Evolutionary conservation across 31 red algal genomes (phyloP).

Genomic region (Bonnemaisonia californica): DNA sequence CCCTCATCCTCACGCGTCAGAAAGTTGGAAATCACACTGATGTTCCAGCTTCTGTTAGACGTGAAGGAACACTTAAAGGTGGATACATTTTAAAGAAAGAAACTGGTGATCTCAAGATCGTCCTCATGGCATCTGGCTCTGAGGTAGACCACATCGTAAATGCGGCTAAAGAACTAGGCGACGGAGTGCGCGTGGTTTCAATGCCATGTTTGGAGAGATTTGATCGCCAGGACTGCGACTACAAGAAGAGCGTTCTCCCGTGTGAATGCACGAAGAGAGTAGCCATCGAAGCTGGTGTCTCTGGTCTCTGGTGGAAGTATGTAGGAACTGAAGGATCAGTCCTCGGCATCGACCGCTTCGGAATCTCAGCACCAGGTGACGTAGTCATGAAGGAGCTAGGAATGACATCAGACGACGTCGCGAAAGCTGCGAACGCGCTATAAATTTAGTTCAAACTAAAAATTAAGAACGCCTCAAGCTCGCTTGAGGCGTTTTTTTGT

Average conservation of each 20-base stretch:
- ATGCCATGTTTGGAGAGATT: conserved; percentile 94
- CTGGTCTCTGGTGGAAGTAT: conserved; percentile 87
- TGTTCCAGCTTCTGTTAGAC: conserved; percentile 54
- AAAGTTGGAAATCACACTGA: no score
- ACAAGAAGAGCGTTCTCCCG: conserved; percentile 85
- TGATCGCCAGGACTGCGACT: conserved; percentile 72
- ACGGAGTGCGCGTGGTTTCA: conserved; percentile 87
- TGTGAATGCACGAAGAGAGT: no score
- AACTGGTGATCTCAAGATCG: conserved; percentile 57
- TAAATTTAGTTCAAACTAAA: no score
- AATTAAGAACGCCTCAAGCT: no score
- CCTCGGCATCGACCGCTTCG: conserved; percentile 77
- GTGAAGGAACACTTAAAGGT: conserved; percentile 79
- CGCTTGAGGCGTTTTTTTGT: no score
- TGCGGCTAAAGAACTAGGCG: conserved; percentile 79
- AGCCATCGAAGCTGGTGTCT: conserved; percentile 77
- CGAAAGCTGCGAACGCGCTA: no score
- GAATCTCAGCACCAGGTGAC: conserved; percentile 73
- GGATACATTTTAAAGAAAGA: conserved; percentile 76
- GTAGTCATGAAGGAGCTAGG: conserved; percentile 57
- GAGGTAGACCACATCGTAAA: conserved; percentile 78
- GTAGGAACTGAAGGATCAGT: conserved; percentile 54
- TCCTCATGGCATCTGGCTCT: conserved; percentile 93
- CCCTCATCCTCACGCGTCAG: conserved; percentile 86
- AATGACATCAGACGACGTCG: no score